phyloP scores from a whole-genome alignment of 2,329 filamentous ascomycete genomes.

The Paraphaeosphaeria minitans region DNA sequence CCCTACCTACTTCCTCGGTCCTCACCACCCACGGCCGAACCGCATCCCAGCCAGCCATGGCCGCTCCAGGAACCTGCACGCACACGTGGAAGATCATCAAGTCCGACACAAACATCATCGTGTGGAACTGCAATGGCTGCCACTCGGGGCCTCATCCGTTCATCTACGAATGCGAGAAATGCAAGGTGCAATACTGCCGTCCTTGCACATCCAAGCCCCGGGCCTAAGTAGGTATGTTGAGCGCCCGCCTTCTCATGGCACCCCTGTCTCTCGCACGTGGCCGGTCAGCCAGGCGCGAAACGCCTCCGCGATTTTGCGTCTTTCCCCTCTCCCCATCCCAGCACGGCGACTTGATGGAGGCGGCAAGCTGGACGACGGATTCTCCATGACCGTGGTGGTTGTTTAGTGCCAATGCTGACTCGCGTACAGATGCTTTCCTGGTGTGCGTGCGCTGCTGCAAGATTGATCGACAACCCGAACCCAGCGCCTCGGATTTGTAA shows the following conservation, averaged over 20 bases:
- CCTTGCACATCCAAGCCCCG: conserved; percentile 55
- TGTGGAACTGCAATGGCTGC: conserved; percentile 60
- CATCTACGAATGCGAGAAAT: conserved; percentile 57
- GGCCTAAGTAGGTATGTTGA: conserved; percentile 46
- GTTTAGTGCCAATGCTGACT: conserved; percentile 20
- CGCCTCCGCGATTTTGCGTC: not conserved
- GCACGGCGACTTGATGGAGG: no score
- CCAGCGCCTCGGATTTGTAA: conserved; percentile 22
- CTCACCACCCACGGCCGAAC: conserved; percentile 14
- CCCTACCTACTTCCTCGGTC: conserved; percentile 11
- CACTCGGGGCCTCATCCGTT: conserved; percentile 57
- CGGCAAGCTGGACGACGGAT: not conserved
- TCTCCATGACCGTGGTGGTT: not conserved
- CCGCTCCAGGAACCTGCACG: conserved; percentile 54
- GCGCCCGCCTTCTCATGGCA: not conserved
- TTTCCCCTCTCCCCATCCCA: not conserved
- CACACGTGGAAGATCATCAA: conserved; percentile 59
- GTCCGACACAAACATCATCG: conserved; percentile 56
- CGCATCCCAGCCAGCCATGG: conserved; percentile 42
- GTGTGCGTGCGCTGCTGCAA: conserved; percentile 17
- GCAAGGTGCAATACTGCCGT: conserved; percentile 58
- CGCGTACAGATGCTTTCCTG: conserved; percentile 20
- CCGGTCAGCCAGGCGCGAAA: conserved; percentile 11
- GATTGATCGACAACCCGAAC: conserved; percentile 23
- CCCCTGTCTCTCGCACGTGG: conserved; percentile 14